Base-by-base conservation (phyloP, 1,139 yeast genomes). In the Taphrina pruni region DNA sequence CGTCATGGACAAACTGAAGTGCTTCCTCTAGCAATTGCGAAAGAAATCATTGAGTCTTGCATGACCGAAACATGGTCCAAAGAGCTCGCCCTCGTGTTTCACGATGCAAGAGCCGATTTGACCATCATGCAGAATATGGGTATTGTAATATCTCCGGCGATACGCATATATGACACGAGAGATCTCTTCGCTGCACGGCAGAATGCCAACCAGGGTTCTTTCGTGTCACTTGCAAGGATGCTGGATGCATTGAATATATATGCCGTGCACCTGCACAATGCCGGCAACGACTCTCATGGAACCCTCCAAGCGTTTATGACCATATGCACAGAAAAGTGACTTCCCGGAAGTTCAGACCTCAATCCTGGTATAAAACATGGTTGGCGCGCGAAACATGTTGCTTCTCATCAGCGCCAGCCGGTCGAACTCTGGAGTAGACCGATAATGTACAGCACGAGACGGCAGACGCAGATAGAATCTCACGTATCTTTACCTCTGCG, bases 221-320 rank as follows among this genome's bases (percentile, higher is more conserved):
- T 26, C 14, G 35, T 21, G n/a, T 51, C 57, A 6, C 39, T 60
- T 12, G 56, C 41, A 11, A 51, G 39, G 39, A 60, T 60, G 65
- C 57, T 48, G 35, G 57, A 60, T 7, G 26, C 6, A 12, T 39
- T 60, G 45, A 54, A 51, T 12, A 17, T 60, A 7, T 21, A 9
- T 9, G 36, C 45, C 21, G n/a, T 38, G 14, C 26, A 51, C 20
- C 20, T 60, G 57, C 65, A 60, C 65, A 60, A 60, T 39, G 65
- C 65, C 11, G 65, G 65, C 17, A 60, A 60, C 21, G 65, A 60
- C 48, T n/a, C 57, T 21, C 50, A 60, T 20, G 65, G 48, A 12
- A 60, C 57, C 7, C 48, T 60, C 57, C 36, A 50, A 39, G 56
- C 65, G 20, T 60, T 60, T 21, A 8, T 48, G 48, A 14, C 12